phyloP scores from a whole-genome alignment of 108 stramenopile species.

The Chaetoceros muelleri region DNA sequence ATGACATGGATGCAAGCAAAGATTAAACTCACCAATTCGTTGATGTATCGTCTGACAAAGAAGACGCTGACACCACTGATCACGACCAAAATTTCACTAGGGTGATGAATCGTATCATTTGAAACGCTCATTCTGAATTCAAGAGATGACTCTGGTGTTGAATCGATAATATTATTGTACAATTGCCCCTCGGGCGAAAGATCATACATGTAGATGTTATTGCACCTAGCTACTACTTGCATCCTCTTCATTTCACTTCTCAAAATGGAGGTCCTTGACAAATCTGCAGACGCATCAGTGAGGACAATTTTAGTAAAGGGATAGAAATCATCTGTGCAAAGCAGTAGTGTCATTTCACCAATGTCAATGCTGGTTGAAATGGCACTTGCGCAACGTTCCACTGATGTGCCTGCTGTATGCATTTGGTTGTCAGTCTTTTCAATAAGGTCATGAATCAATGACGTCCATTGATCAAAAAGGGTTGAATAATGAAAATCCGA shows the following conservation, averaged over 20 bases:
- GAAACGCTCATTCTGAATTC: conserved; percentile 7
- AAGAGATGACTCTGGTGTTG: neutral
- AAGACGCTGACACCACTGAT: conserved; percentile 39
- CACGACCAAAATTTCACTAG: conserved; percentile 16
- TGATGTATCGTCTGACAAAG: conserved; percentile 39
- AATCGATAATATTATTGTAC: neutral
- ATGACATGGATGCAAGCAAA: too few species aligned
- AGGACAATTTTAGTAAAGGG: neutral
- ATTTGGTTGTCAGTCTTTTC: too few species aligned
- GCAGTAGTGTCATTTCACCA: neutral
- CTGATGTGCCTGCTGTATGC: too few species aligned
- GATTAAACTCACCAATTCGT: conserved; percentile 34
- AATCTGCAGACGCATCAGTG: neutral
- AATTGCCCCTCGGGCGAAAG: conserved; percentile 29
- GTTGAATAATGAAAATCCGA: too few species aligned
- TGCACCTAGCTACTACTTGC: neutral
- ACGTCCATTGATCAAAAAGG: too few species aligned
- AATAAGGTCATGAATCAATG: too few species aligned
- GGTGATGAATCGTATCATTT: conserved; percentile 11
- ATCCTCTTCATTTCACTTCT: neutral
- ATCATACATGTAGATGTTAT: neutral
- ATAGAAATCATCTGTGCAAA: neutral
- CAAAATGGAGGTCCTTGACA: neutral
- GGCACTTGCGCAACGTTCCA: too few species aligned
- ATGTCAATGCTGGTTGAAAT: neutral